Evolutionary conservation across 768 basidiomycete species (phyloP).

Genomic region (Pisolithus microcarpus): DNA sequence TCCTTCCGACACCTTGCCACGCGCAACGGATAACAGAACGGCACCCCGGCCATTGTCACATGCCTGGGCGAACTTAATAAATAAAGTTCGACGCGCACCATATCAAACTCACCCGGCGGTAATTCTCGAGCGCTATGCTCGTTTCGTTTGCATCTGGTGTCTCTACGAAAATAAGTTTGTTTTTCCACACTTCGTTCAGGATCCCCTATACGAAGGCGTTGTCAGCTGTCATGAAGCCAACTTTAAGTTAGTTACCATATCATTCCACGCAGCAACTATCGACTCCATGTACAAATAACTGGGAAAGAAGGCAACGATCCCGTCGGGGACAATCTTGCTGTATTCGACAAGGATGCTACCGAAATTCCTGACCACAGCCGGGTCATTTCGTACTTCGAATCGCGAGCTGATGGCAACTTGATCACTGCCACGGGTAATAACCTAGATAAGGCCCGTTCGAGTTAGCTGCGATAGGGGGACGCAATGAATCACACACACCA

Average conservation of each 20-base stretch:
- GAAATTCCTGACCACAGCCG: slow-evolving; percentile 97
- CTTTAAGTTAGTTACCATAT: slow-evolving; percentile 68
- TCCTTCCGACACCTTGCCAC: slow-evolving; percentile 99
- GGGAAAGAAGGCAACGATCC: slow-evolving; percentile 98
- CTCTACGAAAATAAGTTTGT: slow-evolving; percentile 98
- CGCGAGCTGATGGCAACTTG: slow-evolving; percentile 98
- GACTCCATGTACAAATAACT: slow-evolving; percentile 99
- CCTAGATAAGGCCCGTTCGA: slow-evolving; percentile 37
- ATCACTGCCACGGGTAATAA: slow-evolving; percentile 96
- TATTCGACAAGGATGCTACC: slow-evolving; percentile 98
- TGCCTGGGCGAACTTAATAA: slow-evolving; percentile 45
- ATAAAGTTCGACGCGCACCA: background rate
- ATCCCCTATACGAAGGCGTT: slow-evolving; percentile 61
- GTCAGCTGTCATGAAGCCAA: background rate
- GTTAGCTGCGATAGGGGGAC: background rate
- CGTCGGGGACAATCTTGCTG: slow-evolving; percentile 96
- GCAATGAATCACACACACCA: slow-evolving; percentile 50
- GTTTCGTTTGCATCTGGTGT: slow-evolving; percentile 99
- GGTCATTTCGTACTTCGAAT: slow-evolving; percentile 98
- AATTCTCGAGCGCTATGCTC: slow-evolving; percentile 95
- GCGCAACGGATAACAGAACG: slow-evolving; percentile 91
- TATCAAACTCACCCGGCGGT: slow-evolving; percentile 65
- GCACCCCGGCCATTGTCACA: slow-evolving; percentile 98
- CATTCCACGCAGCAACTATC: slow-evolving; percentile 99
- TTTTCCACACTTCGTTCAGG: slow-evolving; percentile 98